Conservation (phyloP, 2,329 filamentous ascomycete genomes). For the Elsinoe perseae region DNA sequence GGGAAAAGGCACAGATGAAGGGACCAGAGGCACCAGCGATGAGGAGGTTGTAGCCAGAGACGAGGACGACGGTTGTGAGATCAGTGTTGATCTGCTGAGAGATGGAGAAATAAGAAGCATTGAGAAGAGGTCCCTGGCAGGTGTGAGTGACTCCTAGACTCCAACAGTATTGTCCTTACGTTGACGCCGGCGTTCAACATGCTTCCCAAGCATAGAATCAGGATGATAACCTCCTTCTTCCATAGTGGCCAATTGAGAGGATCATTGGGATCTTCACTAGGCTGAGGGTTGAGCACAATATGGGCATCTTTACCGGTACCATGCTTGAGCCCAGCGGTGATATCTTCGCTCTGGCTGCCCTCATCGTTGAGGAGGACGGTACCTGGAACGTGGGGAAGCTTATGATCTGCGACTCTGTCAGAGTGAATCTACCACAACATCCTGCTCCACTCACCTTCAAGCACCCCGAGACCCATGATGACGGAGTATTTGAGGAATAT, state of each 20-base stretch:
- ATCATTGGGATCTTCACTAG: constrained; percentile 28
- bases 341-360: constrained; percentile 13
- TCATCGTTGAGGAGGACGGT: constrained; percentile 20
- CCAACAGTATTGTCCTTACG: constrained; percentile 25
- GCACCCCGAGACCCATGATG: constrained; percentile 15
- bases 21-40: constrained; percentile 19
- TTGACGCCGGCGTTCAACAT: constrained; percentile 34
- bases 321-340: constrained; percentile 18
- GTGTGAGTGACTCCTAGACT: no score
- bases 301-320: constrained; percentile 19
- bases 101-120: constrained; percentile 21
- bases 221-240: constrained; percentile 32
- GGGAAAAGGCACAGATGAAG: constrained; percentile 19
- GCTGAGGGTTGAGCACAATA: constrained; percentile 21
- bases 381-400: constrained; percentile 18
- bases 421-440: neutral
- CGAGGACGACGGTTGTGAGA: constrained; percentile 18
- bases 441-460: constrained; percentile 4
- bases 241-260: constrained; percentile 28
- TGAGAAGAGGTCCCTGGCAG: constrained; percentile 30
- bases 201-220: constrained; percentile 18
- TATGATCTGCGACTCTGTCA: constrained; percentile 9
- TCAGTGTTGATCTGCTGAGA: constrained; percentile 10
- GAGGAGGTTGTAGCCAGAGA: constrained; percentile 21
- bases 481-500: neutral